These are phyloP conservation scores for Malassezia nana DNA, from an alignment of 1,284 basidiomycete species.

Conservation along the genomic window DNA sequence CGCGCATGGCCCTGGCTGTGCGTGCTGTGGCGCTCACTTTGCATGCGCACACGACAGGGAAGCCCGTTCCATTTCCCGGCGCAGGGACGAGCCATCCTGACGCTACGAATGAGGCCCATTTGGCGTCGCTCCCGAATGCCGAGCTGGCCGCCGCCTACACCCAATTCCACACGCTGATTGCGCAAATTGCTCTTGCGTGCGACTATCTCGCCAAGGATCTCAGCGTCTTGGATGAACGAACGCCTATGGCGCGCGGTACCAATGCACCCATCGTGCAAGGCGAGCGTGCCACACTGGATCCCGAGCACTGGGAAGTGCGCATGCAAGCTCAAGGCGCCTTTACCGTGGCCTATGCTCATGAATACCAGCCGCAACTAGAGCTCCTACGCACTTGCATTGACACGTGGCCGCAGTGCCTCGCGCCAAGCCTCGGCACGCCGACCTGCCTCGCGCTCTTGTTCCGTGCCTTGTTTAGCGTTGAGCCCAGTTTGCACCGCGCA, in stretches of 20 bases:
- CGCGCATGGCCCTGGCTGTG: constrained; percentile 62
- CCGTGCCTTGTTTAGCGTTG: constrained; percentile 70
- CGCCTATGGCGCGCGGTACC: constrained; percentile 34
- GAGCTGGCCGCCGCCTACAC: constrained; percentile 70
- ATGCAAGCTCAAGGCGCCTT: constrained; percentile 55
- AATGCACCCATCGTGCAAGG: constrained; percentile 14
- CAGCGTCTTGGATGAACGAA: constrained; percentile 75
- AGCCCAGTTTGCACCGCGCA: constrained; percentile 59
- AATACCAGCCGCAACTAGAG: constrained; percentile 60
- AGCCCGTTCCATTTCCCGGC: constrained; percentile 63
- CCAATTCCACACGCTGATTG: constrained; percentile 58
- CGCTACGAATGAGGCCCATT: constrained; percentile 61
- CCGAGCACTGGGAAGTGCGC: constrained; percentile 52
- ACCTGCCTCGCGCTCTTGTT: constrained; percentile 71
- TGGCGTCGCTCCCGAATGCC: constrained; percentile 51
- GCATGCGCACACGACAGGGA: constrained; percentile 59
- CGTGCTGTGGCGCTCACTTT: constrained; percentile 69
- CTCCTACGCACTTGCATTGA: constrained; percentile 71
- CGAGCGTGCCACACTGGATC: constrained; percentile 34
- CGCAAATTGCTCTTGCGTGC: constrained; percentile 59
- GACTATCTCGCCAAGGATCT: constrained; percentile 64
- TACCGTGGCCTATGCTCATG: constrained; percentile 58
- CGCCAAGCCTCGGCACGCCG: constrained; percentile 51
- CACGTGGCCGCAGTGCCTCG: constrained; percentile 70
- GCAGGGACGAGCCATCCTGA: too few relatives aligned